A percentile compares a stretch with the other conserved stretches of the same genome.
phyloP scores from a whole-genome alignment of 1,139 yeast species.

The Zygosaccharomyces sapae region DNA sequence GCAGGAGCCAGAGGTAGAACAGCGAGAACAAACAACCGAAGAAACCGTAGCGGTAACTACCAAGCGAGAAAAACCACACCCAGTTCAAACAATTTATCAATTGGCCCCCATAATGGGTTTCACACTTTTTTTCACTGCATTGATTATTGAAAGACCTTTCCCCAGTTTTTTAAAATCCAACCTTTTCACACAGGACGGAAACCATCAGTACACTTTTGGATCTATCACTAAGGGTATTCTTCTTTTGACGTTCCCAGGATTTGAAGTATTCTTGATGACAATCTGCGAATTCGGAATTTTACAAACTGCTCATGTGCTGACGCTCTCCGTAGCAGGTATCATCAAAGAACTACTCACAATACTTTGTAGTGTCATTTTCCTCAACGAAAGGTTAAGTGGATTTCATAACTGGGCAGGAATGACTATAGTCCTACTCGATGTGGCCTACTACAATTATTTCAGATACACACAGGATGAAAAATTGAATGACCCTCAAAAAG shows the following conservation, averaged over 20 bases:
- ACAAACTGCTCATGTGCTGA: slow-evolving; percentile 77
- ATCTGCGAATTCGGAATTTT: slow-evolving; percentile 80
- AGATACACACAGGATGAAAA: slow-evolving; percentile 41
- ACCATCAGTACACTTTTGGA: slow-evolving; percentile 26
- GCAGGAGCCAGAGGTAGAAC: neutral
- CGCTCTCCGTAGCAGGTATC: slow-evolving; percentile 86
- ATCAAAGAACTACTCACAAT: slow-evolving; percentile 88
- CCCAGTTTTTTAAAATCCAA: slow-evolving; percentile 26
- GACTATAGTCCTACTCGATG: slow-evolving; percentile 68
- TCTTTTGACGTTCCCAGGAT: slow-evolving; percentile 72
- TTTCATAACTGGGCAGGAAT: slow-evolving; percentile 72
- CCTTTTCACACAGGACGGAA: slow-evolving; percentile 20
- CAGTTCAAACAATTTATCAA: slow-evolving; percentile 77
- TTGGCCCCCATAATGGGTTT: slow-evolving; percentile 80
- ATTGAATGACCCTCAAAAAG: slow-evolving; percentile 2
- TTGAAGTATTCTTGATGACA: slow-evolving; percentile 86
- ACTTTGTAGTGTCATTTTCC: slow-evolving; percentile 60
- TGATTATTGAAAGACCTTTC: slow-evolving; percentile 32
- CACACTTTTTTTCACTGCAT: slow-evolving; percentile 47
- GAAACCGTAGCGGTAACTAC: slow-evolving; percentile 7
- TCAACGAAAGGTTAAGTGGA: slow-evolving; percentile 65
- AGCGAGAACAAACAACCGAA: slow-evolving; percentile 6
- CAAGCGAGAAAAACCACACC: slow-evolving; percentile 48
- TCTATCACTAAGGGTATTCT: slow-evolving; percentile 44
- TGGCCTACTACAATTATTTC: slow-evolving; percentile 73